Conservation (phyloP, 2,329 filamentous ascomycete genomes). For the Aspergillus fijiensis region DNA sequence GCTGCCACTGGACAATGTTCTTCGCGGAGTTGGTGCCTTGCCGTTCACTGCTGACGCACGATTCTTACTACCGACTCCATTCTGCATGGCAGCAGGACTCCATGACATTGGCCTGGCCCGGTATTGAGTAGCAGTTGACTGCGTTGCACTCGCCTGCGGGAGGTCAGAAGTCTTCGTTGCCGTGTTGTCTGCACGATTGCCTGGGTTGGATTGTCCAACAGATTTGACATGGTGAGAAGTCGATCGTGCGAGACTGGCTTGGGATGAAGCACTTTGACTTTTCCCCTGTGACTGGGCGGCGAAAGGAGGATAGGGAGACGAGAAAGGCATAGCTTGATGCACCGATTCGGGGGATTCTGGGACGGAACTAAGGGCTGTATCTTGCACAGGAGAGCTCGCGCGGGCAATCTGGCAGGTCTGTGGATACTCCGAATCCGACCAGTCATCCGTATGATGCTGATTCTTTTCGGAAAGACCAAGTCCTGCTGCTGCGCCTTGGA, state of each 20-base stretch:
- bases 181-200: conserved; percentile 16
- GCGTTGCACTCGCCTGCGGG: conserved; percentile 9
- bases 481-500: background rate
- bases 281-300: background rate
- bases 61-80: conserved; percentile 7
- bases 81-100: conserved; percentile 22
- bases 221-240: conserved; percentile 15
- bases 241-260: conserved; percentile 3
- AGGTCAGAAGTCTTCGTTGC: conserved; percentile 4
- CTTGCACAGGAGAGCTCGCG: conserved; percentile 22
- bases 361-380: conserved; percentile 13
- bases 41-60: conserved; percentile 10
- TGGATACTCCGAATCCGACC: conserved; percentile 9
- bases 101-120: conserved; percentile 26
- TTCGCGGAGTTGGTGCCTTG: conserved; percentile 38
- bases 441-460: background rate
- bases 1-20: conserved; percentile 64
- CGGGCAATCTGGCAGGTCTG: conserved; percentile 23
- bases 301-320: conserved; percentile 22
- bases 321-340: conserved; percentile 16
- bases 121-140: conserved; percentile 5
- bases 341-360: conserved; percentile 21
- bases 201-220: conserved; percentile 21
- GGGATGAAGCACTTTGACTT: background rate
- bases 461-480: background rate